A percentile compares a stretch with the other conserved stretches of the same genome.
Evolutionary conservation across 441 rosid genomes (phyloP).

Genomic region (Gossypium aridum): DNA sequence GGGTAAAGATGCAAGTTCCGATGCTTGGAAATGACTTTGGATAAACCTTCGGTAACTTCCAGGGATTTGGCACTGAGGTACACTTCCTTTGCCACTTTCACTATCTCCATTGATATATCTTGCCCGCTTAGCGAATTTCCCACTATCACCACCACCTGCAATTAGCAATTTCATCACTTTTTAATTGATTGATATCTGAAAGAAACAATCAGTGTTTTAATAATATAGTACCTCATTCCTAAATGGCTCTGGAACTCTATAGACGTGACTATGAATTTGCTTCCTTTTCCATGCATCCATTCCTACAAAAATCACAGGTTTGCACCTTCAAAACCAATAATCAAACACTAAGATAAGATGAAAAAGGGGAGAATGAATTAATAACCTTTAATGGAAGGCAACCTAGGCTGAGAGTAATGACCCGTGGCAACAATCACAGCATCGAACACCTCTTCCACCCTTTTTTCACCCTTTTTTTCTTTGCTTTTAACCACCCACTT

Average conservation of each 20-base stretch:
- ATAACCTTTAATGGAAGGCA: constrained; percentile 73
- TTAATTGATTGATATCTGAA: no score
- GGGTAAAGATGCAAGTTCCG: constrained; percentile 52
- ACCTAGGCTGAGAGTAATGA: constrained; percentile 71
- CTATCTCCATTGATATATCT: constrained; percentile 88
- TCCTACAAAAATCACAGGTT: constrained; percentile 29
- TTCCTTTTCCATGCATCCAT: constrained; percentile 82
- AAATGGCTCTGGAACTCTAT: constrained; percentile 76
- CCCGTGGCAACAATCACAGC: constrained; percentile 91
- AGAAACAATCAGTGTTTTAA: not conserved
- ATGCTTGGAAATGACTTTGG: constrained; percentile 70
- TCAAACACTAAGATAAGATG: no score
- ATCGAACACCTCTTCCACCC: constrained; percentile 65
- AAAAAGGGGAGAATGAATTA: not conserved
- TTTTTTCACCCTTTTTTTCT: constrained; percentile 28
- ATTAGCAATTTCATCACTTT: no score
- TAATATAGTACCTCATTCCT: constrained; percentile 45
- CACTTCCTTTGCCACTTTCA: constrained; percentile 67
- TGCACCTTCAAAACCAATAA: no score
- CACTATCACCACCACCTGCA: constrained; percentile 74
- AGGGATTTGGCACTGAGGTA: constrained; percentile 66
- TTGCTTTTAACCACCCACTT: constrained; percentile 70
- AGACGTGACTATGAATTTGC: constrained; percentile 79
- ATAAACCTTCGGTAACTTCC: constrained; percentile 53
- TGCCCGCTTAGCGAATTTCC: constrained; percentile 83